Evolutionary conservation across 441 rosid genomes (phyloP).

Genomic region (Populus hybrid): DNA sequence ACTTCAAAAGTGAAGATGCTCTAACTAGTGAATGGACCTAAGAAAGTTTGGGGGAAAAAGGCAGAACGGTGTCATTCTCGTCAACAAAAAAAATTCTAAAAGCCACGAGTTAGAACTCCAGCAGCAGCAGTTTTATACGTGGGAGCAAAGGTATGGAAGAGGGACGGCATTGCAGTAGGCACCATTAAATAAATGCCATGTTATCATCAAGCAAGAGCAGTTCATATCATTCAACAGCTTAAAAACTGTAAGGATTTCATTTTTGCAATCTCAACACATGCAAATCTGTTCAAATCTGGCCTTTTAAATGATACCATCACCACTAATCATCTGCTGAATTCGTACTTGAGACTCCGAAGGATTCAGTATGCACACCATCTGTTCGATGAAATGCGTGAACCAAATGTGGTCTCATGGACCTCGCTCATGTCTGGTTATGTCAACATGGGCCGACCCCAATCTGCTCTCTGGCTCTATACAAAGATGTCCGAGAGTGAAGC

Average conservation of each 20-base stretch:
- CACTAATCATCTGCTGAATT: no score
- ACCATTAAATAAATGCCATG: background rate
- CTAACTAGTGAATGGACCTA: no score
- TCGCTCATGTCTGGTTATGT: conserved; percentile 58
- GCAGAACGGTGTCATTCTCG: no score
- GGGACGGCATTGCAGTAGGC: background rate
- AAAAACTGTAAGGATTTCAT: conserved; percentile 28
- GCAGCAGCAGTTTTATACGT: background rate
- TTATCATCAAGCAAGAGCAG: background rate
- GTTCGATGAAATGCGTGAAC: conserved; percentile 70
- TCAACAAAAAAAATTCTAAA: no score
- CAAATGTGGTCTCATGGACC: conserved; percentile 77
- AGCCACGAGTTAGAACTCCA: background rate
- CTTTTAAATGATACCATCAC: conserved; percentile 23
- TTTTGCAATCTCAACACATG: conserved; percentile 29
- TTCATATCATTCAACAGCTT: conserved; percentile 30
- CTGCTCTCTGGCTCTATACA: conserved; percentile 30
- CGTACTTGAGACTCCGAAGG: conserved; percentile 16
- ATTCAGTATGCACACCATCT: conserved; percentile 32
- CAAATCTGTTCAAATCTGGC: conserved; percentile 44
- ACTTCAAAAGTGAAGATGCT: no score
- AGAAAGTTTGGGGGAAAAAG: no score
- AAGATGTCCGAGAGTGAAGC: no score
- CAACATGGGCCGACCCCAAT: conserved; percentile 25
- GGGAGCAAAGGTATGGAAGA: background rate